Evolutionary conservation across 805 yeast species (phyloP).

Genomic region (Suhomyces sp.): DNA sequence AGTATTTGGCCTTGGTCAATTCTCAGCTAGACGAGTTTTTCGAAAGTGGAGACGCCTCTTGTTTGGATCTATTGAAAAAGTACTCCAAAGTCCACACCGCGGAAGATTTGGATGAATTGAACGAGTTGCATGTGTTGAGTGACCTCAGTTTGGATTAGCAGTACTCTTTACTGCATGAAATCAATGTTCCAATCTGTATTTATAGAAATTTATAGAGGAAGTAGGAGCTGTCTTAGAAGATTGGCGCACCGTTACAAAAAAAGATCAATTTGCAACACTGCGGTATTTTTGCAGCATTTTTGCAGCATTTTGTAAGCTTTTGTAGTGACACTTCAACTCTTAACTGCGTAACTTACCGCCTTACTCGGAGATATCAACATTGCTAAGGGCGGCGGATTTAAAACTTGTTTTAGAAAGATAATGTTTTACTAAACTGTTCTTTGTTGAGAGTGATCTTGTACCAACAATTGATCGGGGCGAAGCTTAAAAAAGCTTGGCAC

Average conservation of each 20-base stretch:
- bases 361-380: background rate
- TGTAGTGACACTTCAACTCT: background rate
- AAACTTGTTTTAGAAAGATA: background rate
- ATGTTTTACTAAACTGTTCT: background rate
- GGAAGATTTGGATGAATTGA: slow-evolving; percentile 8
- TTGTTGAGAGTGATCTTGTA: background rate
- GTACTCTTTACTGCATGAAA: background rate
- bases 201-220: background rate
- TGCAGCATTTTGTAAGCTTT: background rate
- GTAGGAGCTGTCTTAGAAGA: background rate
- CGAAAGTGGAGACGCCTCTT: slow-evolving; percentile 7
- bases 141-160: slow-evolving; percentile 2
- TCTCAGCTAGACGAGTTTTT: slow-evolving; percentile 9
- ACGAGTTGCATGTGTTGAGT: slow-evolving; percentile 3
- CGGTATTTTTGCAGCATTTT: background rate
- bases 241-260: background rate
- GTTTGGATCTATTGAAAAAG: slow-evolving; percentile 7
- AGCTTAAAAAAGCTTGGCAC: background rate
- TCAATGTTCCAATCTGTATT: background rate
- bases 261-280: background rate
- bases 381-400: background rate
- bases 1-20: slow-evolving; percentile 9
- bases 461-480: background rate
- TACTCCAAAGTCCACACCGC: slow-evolving; percentile 2
- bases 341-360: background rate